Conservation (phyloP, 306 rosid species). For the Quercus cerris region DNA sequence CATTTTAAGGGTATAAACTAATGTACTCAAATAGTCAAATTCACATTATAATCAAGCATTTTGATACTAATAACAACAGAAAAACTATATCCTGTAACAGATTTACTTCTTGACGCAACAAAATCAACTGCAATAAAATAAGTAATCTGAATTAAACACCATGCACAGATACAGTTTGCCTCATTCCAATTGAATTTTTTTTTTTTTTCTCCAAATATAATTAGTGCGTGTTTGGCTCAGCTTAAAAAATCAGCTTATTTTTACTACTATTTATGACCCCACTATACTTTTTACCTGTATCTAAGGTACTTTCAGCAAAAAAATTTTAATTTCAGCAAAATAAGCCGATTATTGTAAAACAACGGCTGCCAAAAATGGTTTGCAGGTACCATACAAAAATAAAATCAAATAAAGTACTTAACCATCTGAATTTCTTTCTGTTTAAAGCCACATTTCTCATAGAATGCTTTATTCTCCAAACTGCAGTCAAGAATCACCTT, state of each 20-base stretch:
- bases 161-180: neutral
- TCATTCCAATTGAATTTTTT: neutral
- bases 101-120: too few relatives aligned
- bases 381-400: neutral
- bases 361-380: neutral
- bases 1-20: neutral
- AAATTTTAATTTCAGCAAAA: too few relatives aligned
- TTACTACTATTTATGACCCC: too few relatives aligned
- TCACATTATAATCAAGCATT: neutral
- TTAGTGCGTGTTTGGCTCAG: too few relatives aligned
- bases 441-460: slow-evolving; percentile 73
- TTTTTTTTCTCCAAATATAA: too few relatives aligned
- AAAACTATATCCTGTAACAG: too few relatives aligned
- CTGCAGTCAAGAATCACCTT: slow-evolving; percentile 87
- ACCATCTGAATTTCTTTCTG: slow-evolving; percentile 66
- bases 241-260: too few relatives aligned
- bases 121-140: too few relatives aligned
- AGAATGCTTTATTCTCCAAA: slow-evolving; percentile 44
- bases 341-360: too few relatives aligned
- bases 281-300: too few relatives aligned
- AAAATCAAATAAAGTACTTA: slow-evolving; percentile 53
- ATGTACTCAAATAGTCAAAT: neutral
- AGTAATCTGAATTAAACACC: too few relatives aligned
- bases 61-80: neutral
- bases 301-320: too few relatives aligned